A percentile compares a stretch with the other conserved stretches of the same genome.
Conservation (phyloP, 495 filamentous ascomycete species). For the Lasiosphaeriaceae sp. region DNA sequence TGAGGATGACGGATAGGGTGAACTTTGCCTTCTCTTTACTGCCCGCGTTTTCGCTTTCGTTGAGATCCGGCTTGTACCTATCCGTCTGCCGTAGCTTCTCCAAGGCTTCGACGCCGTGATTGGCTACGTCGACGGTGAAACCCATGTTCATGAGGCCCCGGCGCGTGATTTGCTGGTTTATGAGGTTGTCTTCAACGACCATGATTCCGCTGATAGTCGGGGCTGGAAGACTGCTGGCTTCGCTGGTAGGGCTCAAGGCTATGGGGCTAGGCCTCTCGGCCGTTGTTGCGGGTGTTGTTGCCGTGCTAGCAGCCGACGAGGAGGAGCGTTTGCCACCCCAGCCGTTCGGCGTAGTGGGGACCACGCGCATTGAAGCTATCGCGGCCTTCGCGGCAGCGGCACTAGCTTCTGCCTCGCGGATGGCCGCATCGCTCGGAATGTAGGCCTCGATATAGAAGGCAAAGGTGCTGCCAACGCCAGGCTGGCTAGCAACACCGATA, state of each 20-base stretch:
- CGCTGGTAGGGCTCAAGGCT: constrained; percentile 7
- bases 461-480: constrained; percentile 70
- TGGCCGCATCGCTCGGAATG: constrained; percentile 28
- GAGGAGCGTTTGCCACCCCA: background rate
- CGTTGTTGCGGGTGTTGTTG: constrained; percentile 3
- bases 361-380: background rate
- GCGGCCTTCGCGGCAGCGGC: constrained; percentile 11
- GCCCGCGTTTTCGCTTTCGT: constrained; percentile 19
- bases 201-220: constrained; percentile 44
- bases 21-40: constrained; percentile 4
- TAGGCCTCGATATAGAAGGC: constrained; percentile 70
- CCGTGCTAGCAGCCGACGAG: background rate
- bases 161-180: constrained; percentile 67
- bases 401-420: constrained; percentile 28
- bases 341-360: background rate
- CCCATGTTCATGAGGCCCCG: constrained; percentile 61
- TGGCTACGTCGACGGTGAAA: constrained; percentile 63
- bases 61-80: constrained; percentile 21
- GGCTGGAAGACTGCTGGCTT: background rate
- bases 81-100: constrained; percentile 39
- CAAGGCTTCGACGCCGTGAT: constrained; percentile 73
- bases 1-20: constrained; percentile 53
- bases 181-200: constrained; percentile 73
- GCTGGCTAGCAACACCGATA: constrained; percentile 65
- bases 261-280: constrained; percentile 7